Percentiles rank a stretch among this genome's conserved stretches.
Conservation (phyloP, 768 basidiomycete genomes). For the Tephrocybe sp. region DNA sequence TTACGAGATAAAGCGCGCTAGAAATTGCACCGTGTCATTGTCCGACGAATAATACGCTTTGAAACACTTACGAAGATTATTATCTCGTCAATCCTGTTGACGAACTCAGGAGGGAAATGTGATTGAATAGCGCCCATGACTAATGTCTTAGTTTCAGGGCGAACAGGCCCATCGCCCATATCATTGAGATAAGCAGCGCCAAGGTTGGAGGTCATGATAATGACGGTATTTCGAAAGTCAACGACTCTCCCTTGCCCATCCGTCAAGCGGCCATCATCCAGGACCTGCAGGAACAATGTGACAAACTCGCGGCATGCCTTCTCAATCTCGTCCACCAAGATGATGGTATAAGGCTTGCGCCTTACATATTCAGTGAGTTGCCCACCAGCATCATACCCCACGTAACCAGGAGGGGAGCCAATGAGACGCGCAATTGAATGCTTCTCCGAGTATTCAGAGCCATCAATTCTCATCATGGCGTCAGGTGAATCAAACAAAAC, state of each 20-base stretch:
- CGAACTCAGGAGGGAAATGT: constrained; percentile 91
- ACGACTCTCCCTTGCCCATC: constrained; percentile 90
- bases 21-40: constrained; percentile 26
- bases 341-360: constrained; percentile 84
- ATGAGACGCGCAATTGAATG: constrained; percentile 52
- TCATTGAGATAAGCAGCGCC: constrained; percentile 78
- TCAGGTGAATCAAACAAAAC: constrained; percentile 89
- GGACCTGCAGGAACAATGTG: constrained; percentile 65
- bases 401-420: constrained; percentile 78
- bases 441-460: constrained; percentile 87
- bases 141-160: constrained; percentile 50
- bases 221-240: constrained; percentile 88
- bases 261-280: constrained; percentile 90
- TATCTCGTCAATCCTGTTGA: constrained; percentile 87
- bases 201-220: constrained; percentile 93
- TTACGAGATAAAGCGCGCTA: constrained; percentile 78
- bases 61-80: constrained; percentile 69
- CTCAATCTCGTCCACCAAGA: constrained; percentile 87
- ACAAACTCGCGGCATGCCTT: constrained; percentile 75
- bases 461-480: constrained; percentile 91
- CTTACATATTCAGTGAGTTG: constrained; percentile 93
- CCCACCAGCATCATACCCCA: constrained; percentile 87
- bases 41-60: too few relatives aligned
- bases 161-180: constrained; percentile 69
- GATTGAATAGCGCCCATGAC: constrained; percentile 79